These are phyloP conservation scores for Xylariaceae sp. DNA, from an alignment of 2,329 filamentous ascomycete genomes.

Conservation along the genomic window DNA sequence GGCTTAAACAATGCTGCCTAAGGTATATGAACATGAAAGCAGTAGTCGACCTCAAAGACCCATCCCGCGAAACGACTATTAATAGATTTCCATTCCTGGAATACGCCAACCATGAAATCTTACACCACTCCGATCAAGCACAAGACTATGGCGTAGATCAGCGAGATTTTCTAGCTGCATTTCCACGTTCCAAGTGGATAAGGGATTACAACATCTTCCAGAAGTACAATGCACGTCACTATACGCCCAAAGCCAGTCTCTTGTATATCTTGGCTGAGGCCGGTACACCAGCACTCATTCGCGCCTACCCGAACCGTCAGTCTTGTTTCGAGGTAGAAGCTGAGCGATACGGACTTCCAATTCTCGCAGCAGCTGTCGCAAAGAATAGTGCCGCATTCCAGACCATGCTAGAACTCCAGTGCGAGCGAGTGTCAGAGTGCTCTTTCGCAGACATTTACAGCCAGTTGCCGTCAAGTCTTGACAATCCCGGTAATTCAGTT, in stretches of 20 bases:
- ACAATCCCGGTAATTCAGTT: neutral
- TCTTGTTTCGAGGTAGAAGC: slow-evolving; percentile 9
- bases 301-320: neutral
- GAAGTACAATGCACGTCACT: neutral
- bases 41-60: neutral
- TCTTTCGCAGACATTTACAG: neutral
- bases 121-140: slow-evolving; percentile 27
- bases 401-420: slow-evolving; percentile 15
- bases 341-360: slow-evolving; percentile 8
- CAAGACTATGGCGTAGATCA: neutral
- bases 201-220: neutral
- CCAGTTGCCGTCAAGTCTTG: neutral
- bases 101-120: slow-evolving; percentile 20
- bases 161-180: neutral
- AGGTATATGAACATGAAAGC: slow-evolving; percentile 7
- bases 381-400: neutral
- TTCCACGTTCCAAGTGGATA: slow-evolving; percentile 9
- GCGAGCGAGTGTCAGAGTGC: neutral
- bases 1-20: slow-evolving; percentile 12
- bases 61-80: neutral
- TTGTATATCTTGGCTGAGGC: slow-evolving; percentile 15
- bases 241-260: slow-evolving; percentile 10
- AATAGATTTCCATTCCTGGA: slow-evolving; percentile 23
- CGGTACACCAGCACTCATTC: slow-evolving; percentile 2
- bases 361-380: slow-evolving; percentile 15